phyloP scores from a whole-genome alignment of 805 yeast genomes.

The Metschnikowia cerradonensis region DNA sequence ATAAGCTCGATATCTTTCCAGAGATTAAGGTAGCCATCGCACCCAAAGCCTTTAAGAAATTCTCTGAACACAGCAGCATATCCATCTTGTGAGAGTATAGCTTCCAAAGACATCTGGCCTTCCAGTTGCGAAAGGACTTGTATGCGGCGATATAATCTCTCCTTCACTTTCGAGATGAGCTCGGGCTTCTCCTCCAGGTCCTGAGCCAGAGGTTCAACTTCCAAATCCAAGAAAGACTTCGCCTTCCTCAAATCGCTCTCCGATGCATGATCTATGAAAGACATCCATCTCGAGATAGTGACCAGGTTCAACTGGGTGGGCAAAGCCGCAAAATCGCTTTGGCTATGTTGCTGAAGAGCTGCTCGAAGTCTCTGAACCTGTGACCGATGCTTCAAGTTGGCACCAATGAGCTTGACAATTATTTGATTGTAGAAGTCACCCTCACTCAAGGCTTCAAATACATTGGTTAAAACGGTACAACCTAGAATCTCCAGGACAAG shows the following conservation, averaged over 20 bases:
- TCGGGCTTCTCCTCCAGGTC: background rate
- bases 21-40: constrained; percentile 41
- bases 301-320: background rate
- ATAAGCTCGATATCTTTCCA: constrained; percentile 67
- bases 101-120: constrained; percentile 5
- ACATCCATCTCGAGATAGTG: constrained; percentile 1
- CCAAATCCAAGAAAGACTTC: background rate
- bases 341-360: constrained; percentile 60
- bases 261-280: constrained; percentile 1
- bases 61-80: constrained; percentile 13
- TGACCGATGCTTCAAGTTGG: constrained; percentile 63
- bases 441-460: constrained; percentile 56
- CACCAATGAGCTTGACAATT: constrained; percentile 56
- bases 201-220: background rate
- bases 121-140: background rate
- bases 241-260: background rate
- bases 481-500: constrained; percentile 63
- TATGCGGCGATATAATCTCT: background rate
- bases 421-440: constrained; percentile 74
- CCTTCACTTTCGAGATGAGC: background rate
- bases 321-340: background rate
- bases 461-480: constrained; percentile 43
- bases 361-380: constrained; percentile 70
- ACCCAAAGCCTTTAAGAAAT: constrained; percentile 10
- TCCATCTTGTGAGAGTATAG: constrained; percentile 9